Evolutionary conservation across 2,329 filamentous ascomycete genomes (phyloP), one percentile per base, ranked within the genome.

Genomic region (Didymella pinodella): DNA sequence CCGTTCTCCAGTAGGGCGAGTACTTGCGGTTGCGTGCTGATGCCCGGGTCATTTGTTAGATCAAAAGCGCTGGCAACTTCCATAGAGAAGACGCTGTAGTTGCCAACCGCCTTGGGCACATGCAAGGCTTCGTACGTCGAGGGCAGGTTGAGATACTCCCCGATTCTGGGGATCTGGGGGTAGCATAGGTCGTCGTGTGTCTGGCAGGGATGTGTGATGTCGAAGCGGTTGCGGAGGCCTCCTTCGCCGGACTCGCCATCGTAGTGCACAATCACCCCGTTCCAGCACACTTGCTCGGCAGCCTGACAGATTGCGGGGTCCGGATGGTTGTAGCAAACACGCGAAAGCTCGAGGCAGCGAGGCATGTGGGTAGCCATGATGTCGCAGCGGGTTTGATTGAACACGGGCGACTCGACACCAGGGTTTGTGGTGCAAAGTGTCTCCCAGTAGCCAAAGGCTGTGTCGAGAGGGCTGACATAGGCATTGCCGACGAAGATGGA

Each of bases 401-500:
- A 81, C 2, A 82, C 63, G 4, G 80, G 80, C 4, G 66, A 60
- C 1, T 74, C 44, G 20, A 82, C 73, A 7, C 80, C 80, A 0
- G 80, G 78, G 40, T 81, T 80, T 2, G 78, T 81, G 0, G 79
- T 81, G 64, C 80, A 82, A 3, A 82, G 76, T 0, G 80, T 82
- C 59, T 82, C 80, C 76, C 77, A 82, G 63, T 80, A 81, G 10
- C 80, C 80, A 49, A 76, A 82, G 2, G 69, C 65, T 1, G 73
- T 77, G 51, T 81, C 75, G 8, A 76, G 66, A 2, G 75, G 76
- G 0, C 79, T 81, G 36, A 83, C 78, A 54, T 72, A 80, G 16
- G 79, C 81, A 61, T 83, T 82, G 1, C 81, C 81, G 4, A 83
- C 77, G 5, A 82, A 73, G 18, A 81, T 76, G 3, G 81, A 82